Evolutionary conservation across 169 alveolate species (phyloP).

Genomic region (Eimeria sp.): DNA sequence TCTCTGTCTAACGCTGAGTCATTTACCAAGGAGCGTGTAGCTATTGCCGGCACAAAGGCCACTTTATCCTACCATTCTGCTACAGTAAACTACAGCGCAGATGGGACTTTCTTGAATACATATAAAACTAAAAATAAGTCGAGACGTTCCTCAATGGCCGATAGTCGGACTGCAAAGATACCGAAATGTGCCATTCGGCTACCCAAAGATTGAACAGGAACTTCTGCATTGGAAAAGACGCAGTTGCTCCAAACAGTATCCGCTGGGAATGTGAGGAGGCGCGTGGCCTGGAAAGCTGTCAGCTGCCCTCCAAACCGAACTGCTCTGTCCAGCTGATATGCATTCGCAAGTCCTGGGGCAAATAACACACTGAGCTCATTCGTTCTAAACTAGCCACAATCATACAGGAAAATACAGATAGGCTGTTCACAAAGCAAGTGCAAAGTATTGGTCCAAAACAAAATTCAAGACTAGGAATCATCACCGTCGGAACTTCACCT

Average conservation of each 20-base stretch:
- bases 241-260: background rate
- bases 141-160: background rate
- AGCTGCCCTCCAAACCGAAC: conserved; percentile 92
- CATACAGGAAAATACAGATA: background rate
- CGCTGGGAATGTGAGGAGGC: background rate
- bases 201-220: background rate
- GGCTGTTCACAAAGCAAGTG: background rate
- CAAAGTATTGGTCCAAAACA: background rate
- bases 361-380: background rate
- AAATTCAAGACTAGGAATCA: background rate
- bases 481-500: conserved; percentile 39
- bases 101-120: background rate
- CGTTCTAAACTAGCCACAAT: background rate
- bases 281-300: background rate
- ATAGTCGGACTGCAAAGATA: background rate
- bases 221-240: conserved; percentile 11
- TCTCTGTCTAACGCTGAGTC: background rate
- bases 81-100: background rate
- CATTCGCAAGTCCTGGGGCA: conserved; percentile 86
- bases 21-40: background rate
- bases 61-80: background rate
- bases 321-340: conserved; percentile 90
- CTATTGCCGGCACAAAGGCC: background rate
- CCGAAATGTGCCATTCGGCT: background rate
- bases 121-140: background rate